phyloP scores from a whole-genome alignment of 495 filamentous ascomycete genomes.

The Lasiosphaeria ovina region DNA sequence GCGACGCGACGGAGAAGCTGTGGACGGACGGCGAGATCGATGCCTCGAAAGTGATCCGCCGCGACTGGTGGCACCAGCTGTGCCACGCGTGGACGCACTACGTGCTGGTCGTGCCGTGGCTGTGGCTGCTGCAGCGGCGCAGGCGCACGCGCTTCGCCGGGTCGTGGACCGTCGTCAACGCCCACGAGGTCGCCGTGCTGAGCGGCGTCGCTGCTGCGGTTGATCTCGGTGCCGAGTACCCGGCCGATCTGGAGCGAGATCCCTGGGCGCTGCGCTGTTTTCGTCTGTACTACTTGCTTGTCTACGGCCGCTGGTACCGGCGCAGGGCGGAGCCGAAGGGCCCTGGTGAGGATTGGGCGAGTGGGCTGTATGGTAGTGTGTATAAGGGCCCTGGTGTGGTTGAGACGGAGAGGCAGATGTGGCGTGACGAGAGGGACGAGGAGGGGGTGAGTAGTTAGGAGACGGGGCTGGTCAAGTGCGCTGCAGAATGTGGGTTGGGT shows the following conservation, averaged over 20 bases:
- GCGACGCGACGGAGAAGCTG: conserved; percentile 47
- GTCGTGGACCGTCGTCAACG: conserved; percentile 81
- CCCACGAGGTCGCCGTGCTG: conserved; percentile 77
- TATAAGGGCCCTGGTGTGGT: conserved; percentile 52
- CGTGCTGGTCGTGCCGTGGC: conserved; percentile 68
- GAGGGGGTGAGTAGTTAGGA: conserved; percentile 4
- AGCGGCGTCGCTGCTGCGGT: conserved; percentile 77
- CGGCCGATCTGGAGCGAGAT: conserved; percentile 45
- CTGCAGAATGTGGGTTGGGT: too few relatives aligned
- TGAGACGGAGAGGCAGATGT: conserved; percentile 46
- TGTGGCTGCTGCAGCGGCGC: conserved; percentile 77
- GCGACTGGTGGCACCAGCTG: conserved; percentile 85
- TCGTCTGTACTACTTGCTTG: conserved; percentile 40
- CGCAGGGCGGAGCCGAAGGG: conserved; percentile 26
- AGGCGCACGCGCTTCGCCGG: conserved; percentile 68
- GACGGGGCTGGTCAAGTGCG: too few relatives aligned
- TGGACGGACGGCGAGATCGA: conserved; percentile 76
- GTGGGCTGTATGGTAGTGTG: conserved; percentile 52
- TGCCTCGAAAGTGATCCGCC: conserved; percentile 62
- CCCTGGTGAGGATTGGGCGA: conserved; percentile 43
- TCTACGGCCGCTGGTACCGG: conserved; percentile 41
- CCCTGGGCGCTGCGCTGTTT: conserved; percentile 40
- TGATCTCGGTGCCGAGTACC: conserved; percentile 73
- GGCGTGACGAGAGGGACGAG: conserved; percentile 43
- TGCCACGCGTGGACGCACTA: conserved; percentile 83